These are phyloP conservation scores for Acanthamoeba healyi DNA, from an alignment of 208 protist genomes.

Conservation along the genomic window DNA sequence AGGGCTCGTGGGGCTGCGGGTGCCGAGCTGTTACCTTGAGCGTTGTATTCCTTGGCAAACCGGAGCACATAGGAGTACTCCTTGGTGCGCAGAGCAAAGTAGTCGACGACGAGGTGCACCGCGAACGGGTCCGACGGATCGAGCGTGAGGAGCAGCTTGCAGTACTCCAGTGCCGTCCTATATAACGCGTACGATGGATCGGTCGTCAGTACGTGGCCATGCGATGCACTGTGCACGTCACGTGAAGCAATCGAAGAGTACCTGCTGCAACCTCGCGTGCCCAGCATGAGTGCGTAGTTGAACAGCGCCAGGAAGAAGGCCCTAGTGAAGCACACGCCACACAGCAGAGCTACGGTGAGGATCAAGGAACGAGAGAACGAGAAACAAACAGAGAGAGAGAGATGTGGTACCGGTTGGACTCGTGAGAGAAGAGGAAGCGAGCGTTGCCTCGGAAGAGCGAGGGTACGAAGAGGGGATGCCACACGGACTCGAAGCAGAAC, in stretches of 20 bases:
- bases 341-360: background rate
- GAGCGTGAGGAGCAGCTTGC: constrained; percentile 61
- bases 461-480: constrained; percentile 46
- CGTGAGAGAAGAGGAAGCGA: constrained; percentile 43
- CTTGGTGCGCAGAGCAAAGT: constrained; percentile 44
- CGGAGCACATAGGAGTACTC: constrained; percentile 26
- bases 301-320: constrained; percentile 42
- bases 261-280: constrained; percentile 58
- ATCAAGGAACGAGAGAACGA: background rate
- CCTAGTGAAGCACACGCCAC: background rate
- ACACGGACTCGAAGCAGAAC: constrained; percentile 68
- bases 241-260: background rate
- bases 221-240: too few relatives aligned
- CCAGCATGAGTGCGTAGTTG: constrained; percentile 60
- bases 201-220: background rate
- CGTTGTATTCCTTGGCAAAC: constrained; percentile 32
- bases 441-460: constrained; percentile 62
- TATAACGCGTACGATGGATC: too few relatives aligned
- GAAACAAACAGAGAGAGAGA: background rate
- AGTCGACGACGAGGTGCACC: constrained; percentile 29
- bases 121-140: constrained; percentile 62
- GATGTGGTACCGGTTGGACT: constrained; percentile 9
- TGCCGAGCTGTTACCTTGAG: background rate
- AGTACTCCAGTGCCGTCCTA: constrained; percentile 60
- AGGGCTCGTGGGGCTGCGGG: too few relatives aligned